Evolutionary conservation across 371 early-diverging fungal species (phyloP).

Genomic region (Mucor mucedo): DNA sequence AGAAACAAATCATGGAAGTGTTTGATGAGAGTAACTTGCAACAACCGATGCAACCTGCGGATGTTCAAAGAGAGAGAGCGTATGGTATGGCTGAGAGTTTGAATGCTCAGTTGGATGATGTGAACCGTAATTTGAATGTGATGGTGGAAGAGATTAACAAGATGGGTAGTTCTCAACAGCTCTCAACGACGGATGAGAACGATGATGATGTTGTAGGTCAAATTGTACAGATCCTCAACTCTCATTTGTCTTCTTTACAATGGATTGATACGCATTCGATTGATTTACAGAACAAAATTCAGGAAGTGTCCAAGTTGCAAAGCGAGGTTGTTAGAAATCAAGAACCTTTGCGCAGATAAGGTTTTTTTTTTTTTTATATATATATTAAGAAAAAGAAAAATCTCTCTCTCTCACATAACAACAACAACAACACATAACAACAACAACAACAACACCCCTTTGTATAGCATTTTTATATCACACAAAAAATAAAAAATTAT

Average conservation of each 20-base stretch:
- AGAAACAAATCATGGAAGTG: constrained; percentile 67
- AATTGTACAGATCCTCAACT: constrained; percentile 88
- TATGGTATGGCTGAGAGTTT: constrained; percentile 85
- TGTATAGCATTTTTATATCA: neutral
- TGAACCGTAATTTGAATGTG: constrained; percentile 74
- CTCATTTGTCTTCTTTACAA: constrained; percentile 87
- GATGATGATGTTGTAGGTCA: constrained; percentile 66
- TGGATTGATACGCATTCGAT: constrained; percentile 80
- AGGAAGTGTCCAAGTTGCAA: constrained; percentile 56
- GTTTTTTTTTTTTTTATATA: neutral
- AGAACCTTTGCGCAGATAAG: constrained; percentile 23
- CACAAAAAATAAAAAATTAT: constrained; percentile 4
- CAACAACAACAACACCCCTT: neutral
- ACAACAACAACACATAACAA: neutral
- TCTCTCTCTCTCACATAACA: neutral
- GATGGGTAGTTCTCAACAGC: constrained; percentile 47
- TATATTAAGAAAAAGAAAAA: neutral
- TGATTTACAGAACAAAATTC: constrained; percentile 54
- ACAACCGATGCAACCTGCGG: constrained; percentile 68
- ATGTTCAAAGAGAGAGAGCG: constrained; percentile 85
- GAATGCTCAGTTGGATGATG: constrained; percentile 87
- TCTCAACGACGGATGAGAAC: constrained; percentile 23
- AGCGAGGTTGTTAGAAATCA: constrained; percentile 41
- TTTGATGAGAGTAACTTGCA: constrained; percentile 56
- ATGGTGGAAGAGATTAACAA: constrained; percentile 91